These are phyloP conservation scores for Epicoccum sorghinum DNA, from an alignment of 2,329 filamentous ascomycete species.

Conservation along the genomic window DNA sequence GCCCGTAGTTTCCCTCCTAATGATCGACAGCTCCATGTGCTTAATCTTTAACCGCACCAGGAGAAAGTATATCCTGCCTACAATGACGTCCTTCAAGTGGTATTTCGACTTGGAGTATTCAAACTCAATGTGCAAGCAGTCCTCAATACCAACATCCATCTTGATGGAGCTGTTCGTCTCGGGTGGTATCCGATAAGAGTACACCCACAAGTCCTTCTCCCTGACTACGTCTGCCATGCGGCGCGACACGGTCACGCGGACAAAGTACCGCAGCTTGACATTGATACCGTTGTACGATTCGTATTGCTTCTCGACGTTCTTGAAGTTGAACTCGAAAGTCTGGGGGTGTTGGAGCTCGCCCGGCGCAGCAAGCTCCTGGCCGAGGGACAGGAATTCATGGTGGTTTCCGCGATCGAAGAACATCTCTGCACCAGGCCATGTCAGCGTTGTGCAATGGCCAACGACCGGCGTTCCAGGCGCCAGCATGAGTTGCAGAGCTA, in stretches of 20 bases:
- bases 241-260: conserved; percentile 93
- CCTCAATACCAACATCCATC: conserved; percentile 99
- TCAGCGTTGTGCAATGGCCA: conserved; percentile 16
- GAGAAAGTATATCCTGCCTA: conserved; percentile 97
- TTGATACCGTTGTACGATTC: conserved; percentile 99
- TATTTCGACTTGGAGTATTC: conserved; percentile 99
- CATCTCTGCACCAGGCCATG: conserved; percentile 72
- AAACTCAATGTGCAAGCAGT: conserved; percentile 98
- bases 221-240: conserved; percentile 98
- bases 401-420: conserved; percentile 99
- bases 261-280: conserved; percentile 97
- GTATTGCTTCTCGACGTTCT: conserved; percentile 99
- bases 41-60: conserved; percentile 98
- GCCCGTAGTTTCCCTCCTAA: conserved; percentile 93
- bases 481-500: conserved; percentile 6
- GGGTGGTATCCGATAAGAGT: conserved; percentile 95
- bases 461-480: not conserved
- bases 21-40: conserved; percentile 99
- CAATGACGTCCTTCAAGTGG: conserved; percentile 98
- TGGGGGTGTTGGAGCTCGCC: conserved; percentile 98
- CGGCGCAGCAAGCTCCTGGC: conserved; percentile 94
- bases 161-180: conserved; percentile 99
- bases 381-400: conserved; percentile 97
- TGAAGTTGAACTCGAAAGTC: conserved; percentile 99
- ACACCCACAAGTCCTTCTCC: conserved; percentile 99